Base-by-base conservation (phyloP, 257 asterid species). In the Mitragyna speciosa region DNA sequence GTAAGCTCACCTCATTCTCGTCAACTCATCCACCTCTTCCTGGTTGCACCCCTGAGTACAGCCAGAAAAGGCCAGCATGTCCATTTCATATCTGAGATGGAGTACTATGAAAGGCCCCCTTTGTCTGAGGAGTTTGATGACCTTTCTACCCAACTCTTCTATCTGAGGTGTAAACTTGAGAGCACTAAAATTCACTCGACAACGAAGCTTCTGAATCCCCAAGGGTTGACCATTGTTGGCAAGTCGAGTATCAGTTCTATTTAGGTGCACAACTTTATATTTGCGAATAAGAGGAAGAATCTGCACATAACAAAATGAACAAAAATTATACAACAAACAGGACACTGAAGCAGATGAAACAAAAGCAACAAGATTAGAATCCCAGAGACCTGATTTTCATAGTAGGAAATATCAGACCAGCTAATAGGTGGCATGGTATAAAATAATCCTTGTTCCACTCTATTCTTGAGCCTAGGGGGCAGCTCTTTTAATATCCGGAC, bases 51-150 rank as follows among this genome's bases (percentile, higher is more conserved):
- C 99, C 83, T 92, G 97, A 43, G 95, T 89, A 77, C 99, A 96
- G 64, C 99, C 99, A 76, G 99, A 94, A 82, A 96, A 96, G 2
- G 99, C 98, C 79, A 96, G 81, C 98, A 96, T 96, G 87, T 96
- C 99, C 99, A 94, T 96, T 88, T 96, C 99, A 28, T 90, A 96
- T 86, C 99, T 90, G 75, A 96, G 97, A 84, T 96, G 99, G 79
- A 96, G 98, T 45, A 96, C 99, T 31, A 96, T 78, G 87, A 96
- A 92, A 33, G 97, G 94, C 36, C 99, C 98, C 56, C 89, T 96
- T 83, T 88, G 88, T 85, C 97, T 88, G 15, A 96, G 89, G 77
- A 94, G 89, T 78, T 85, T 85, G 83, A 96, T 88, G 22, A 94
- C 97, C 86, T 89, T 96, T 83, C 92, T 86, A 12, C 99, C 99